Conservation (phyloP, 305 asterid species). For the Withania somnifera region DNA sequence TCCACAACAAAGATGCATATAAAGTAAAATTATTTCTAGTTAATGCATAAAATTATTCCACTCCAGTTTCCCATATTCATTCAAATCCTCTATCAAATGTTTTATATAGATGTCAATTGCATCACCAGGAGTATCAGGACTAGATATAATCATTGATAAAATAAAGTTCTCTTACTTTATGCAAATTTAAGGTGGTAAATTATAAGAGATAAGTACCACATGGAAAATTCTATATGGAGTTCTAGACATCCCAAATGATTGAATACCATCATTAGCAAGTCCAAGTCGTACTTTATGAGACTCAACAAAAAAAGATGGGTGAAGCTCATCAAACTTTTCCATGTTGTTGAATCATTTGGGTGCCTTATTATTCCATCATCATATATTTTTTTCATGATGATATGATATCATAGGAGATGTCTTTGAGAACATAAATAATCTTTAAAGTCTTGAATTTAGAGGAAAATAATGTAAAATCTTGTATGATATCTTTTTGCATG, state of each 20-base stretch:
- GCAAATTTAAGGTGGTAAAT: background rate
- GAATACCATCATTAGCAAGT: background rate
- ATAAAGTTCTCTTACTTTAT: background rate
- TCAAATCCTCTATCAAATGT: background rate
- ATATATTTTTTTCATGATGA: too few species aligned
- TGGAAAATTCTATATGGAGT: background rate
- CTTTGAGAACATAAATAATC: too few species aligned
- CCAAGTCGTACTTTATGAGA: background rate
- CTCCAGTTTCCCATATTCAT: background rate
- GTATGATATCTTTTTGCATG: too few species aligned
- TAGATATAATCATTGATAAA: background rate
- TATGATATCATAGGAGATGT: too few species aligned
- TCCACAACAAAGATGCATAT: background rate
- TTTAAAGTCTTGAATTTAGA: too few species aligned
- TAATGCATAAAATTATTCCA: background rate
- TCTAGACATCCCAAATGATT: background rate
- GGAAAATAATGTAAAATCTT: too few species aligned
- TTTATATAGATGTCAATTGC: slow-evolving; percentile 1
- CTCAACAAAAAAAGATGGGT: background rate
- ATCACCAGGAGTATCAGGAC: background rate
- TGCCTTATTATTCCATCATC: background rate
- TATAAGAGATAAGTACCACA: background rate
- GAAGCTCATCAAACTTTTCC: background rate
- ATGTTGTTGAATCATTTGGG: background rate
- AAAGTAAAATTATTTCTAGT: background rate